Percentiles rank a stretch among this genome's conserved stretches.
Conservation (phyloP, 306 rosid species). For the Cicer judaicum region DNA sequence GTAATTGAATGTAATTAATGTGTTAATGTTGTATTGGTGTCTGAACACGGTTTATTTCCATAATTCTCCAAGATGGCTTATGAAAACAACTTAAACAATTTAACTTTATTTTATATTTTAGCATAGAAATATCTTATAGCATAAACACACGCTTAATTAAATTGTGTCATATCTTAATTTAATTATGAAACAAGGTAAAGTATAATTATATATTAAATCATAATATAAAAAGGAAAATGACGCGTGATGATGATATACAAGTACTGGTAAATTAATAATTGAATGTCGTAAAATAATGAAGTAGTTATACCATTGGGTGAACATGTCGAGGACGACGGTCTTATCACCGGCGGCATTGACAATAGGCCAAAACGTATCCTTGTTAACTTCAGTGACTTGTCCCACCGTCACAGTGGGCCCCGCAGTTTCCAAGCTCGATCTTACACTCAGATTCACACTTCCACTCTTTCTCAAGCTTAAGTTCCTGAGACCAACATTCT, state of each 20-base stretch:
- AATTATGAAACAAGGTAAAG: background rate
- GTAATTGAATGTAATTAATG: too few species aligned
- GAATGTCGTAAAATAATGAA: background rate
- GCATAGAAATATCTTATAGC: too few species aligned
- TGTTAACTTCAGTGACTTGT: conserved; percentile 84
- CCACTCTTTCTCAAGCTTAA: conserved; percentile 34
- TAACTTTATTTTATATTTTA: too few species aligned
- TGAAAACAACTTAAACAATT: too few species aligned
- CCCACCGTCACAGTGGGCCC: conserved; percentile 73
- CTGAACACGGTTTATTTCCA: too few species aligned
- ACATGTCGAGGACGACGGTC: conserved; percentile 95
- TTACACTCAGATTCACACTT: conserved; percentile 42
- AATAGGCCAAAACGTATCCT: conserved; percentile 97
- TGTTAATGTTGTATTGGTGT: too few species aligned
- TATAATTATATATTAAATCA: conserved; percentile 6
- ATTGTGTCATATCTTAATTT: too few species aligned
- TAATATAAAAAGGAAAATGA: background rate
- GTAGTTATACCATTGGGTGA: conserved; percentile 80
- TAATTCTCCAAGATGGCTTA: too few species aligned
- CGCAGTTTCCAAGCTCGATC: conserved; percentile 73
- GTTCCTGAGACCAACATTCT: background rate
- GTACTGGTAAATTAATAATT: background rate
- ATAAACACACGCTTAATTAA: too few species aligned
- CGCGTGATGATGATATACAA: too few species aligned
- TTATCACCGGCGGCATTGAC: conserved; percentile 90